Evolutionary conservation across 257 asterid species (phyloP), one percentile per base, ranked within the genome.

Genomic region (Plantago ovata): DNA sequence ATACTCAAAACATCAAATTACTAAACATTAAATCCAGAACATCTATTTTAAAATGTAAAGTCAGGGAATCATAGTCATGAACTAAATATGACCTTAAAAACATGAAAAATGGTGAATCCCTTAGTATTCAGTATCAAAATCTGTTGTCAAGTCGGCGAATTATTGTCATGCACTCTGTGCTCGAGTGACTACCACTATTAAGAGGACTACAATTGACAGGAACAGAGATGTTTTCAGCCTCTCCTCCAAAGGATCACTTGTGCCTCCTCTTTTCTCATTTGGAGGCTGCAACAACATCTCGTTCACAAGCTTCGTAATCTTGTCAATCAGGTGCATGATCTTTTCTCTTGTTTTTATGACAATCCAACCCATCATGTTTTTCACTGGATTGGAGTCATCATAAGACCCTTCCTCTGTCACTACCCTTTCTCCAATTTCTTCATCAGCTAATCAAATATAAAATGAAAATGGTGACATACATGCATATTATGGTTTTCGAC

Each of bases 181-280:
- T 56, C 95, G 87, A 58, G 79, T 56, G 44, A 81, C 66, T 9
- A 84, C 81, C 40, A 90, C 85, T 3, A 84, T 41, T 6, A 87
- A 43, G 49, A 90, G 64, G 58, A 90, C 84, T 12, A 84, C 43
- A 0, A 90, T 53, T 0, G 96, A 77, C 4, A 90, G 80, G 39
- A 81, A 67, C 61, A 90, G 56, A 2, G 98, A 81, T 50, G 78
- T 70, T 43, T 67, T 77, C 60, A 82, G 75, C 60, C 50, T 84
- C 40, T 73, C 82, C 39, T 77, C 79, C 10, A 81, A 59, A 11
- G 63, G 53, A 54, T 69, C 67, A 13, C 16, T 53, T 4, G 1
- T 18, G 9, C 23, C 77, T 9, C 28, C 64, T 11, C 50, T 66
- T 38, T 69, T 52, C 20, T 52, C 64, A 7, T 62, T 78, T n/a